These are phyloP conservation scores for Hypericum androsaemum DNA, from an alignment of 345 rosid genomes.

Conservation along the genomic window DNA sequence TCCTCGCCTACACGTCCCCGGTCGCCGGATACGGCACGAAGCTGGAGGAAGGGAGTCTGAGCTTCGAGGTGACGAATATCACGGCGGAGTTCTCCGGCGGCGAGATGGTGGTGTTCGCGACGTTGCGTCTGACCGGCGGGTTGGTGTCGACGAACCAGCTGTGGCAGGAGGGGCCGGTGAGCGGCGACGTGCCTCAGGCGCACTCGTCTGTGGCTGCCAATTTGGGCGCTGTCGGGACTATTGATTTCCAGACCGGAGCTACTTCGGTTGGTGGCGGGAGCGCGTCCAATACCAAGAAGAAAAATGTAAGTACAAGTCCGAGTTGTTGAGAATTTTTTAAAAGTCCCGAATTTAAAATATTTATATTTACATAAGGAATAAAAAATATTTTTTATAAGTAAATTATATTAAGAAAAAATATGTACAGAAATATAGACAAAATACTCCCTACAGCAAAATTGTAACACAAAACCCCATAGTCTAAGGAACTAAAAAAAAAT, in stretches of 20 bases:
- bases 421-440: too few species aligned
- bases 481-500: too few species aligned
- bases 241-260: slow-evolving; percentile 42
- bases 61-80: slow-evolving; percentile 36
- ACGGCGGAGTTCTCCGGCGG: slow-evolving; percentile 14
- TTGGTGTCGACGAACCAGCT: slow-evolving; percentile 35
- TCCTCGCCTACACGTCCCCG: slow-evolving; percentile 30
- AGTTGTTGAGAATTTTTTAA: not conserved
- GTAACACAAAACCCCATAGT: too few species aligned
- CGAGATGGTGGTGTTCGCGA: slow-evolving; percentile 58
- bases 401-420: too few species aligned
- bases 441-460: too few species aligned
- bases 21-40: not conserved
- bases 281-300: slow-evolving; percentile 31
- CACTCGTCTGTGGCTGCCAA: slow-evolving; percentile 28
- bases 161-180: slow-evolving; percentile 60
- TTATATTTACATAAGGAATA: not conserved
- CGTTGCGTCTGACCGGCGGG: slow-evolving; percentile 27
- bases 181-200: fast-evolving
- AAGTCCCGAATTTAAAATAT: too few species aligned
- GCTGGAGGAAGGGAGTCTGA: slow-evolving; percentile 21
- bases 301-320: slow-evolving; percentile 53
- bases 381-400: too few species aligned
- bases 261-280: slow-evolving; percentile 20
- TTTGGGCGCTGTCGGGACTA: slow-evolving; percentile 17